Evolutionary conservation across 108 stramenopile genomes (phyloP).

Genomic region (Halocafeteria seosinensis): DNA sequence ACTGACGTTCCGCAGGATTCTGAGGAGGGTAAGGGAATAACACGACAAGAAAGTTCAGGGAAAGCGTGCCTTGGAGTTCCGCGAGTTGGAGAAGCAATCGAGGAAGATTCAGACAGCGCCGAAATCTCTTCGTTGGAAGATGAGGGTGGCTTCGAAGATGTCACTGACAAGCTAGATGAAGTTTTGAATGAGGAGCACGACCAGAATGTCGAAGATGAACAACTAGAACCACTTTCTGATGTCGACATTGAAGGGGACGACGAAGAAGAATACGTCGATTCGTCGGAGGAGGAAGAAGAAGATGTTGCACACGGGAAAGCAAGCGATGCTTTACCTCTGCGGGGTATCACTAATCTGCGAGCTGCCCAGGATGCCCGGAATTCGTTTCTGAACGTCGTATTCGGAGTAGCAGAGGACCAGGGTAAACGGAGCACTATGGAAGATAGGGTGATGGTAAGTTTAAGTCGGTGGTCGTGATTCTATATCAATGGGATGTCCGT

Average conservation of each 20-base stretch:
- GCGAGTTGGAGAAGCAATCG: background rate
- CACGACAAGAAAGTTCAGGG: too few relatives aligned
- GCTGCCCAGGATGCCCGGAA: background rate
- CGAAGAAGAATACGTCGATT: too few relatives aligned
- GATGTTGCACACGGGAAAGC: too few relatives aligned
- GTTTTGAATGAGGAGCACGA: conserved; percentile 2
- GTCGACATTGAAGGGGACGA: conserved; percentile 2
- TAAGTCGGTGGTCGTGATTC: too few relatives aligned
- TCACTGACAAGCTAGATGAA: background rate
- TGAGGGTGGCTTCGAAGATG: background rate
- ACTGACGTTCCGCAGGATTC: background rate
- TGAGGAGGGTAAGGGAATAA: background rate
- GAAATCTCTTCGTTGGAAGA: background rate
- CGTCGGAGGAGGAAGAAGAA: too few relatives aligned
- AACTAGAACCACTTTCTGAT: background rate
- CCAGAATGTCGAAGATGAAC: background rate
- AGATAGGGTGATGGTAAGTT: background rate
- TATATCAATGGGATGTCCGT: too few relatives aligned
- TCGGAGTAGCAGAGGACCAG: background rate
- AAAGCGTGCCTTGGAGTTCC: too few relatives aligned
- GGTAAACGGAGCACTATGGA: background rate
- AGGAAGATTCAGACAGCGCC: background rate
- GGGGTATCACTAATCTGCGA: too few relatives aligned
- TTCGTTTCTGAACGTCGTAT: background rate
- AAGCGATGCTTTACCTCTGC: too few relatives aligned